Evolutionary conservation across 139 green algal genomes (phyloP).

Genomic region (Chlamydomonas sp.): DNA sequence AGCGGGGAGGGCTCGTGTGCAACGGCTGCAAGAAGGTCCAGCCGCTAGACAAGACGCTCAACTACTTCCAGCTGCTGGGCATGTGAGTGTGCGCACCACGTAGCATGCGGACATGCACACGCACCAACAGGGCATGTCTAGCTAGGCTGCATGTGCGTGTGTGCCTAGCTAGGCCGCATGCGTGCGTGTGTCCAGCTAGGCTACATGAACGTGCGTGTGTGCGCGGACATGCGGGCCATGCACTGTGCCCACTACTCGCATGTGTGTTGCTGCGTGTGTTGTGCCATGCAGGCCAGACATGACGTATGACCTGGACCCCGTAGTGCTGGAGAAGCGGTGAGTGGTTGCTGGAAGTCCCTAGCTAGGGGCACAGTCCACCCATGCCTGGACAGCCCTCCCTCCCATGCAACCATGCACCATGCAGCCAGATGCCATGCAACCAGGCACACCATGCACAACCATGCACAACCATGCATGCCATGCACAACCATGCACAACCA

Average conservation of each 20-base stretch:
- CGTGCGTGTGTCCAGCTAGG: background rate
- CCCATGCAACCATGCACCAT: too few relatives aligned
- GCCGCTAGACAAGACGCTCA: slow-evolving; percentile 32
- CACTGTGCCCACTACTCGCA: too few relatives aligned
- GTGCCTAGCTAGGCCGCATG: background rate
- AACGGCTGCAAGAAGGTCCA: slow-evolving; percentile 41
- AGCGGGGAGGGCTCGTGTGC: slow-evolving; percentile 38
- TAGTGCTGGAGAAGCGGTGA: slow-evolving; percentile 45
- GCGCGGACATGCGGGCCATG: too few relatives aligned
- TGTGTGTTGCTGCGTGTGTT: too few relatives aligned
- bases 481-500: too few relatives aligned
- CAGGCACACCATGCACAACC: too few relatives aligned
- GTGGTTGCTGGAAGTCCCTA: too few relatives aligned
- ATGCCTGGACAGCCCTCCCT: too few relatives aligned
- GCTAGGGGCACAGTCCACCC: too few relatives aligned
- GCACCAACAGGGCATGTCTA: background rate
- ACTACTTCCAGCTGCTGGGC: slow-evolving; percentile 43
- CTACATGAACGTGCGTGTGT: background rate
- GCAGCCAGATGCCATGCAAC: too few relatives aligned
- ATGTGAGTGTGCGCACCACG: slow-evolving; percentile 24
- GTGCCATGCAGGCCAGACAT: slow-evolving; percentile 23
- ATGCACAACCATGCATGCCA: too few relatives aligned
- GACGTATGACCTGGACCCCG: slow-evolving; percentile 44
- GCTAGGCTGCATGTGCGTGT: background rate
- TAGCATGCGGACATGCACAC: slow-evolving; percentile 15